Evolutionary conservation across 225 moss, liverwort and hornwort genomes (phyloP).

Genomic region (Sphagnum tenellum): DNA sequence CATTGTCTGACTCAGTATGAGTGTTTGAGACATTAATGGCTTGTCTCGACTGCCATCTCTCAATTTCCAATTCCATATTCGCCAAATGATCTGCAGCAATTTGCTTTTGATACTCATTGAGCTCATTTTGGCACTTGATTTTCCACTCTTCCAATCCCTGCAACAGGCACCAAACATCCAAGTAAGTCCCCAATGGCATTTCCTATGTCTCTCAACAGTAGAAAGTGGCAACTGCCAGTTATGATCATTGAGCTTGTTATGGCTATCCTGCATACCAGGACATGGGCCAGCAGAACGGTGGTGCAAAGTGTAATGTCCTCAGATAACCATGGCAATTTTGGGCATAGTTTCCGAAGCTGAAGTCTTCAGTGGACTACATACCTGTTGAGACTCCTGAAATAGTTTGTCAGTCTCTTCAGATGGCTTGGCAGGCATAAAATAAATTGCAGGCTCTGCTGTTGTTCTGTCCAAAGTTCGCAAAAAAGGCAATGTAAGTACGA

Average conservation of each 20-base stretch:
- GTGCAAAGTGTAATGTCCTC: too few species aligned
- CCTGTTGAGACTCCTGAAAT: slow-evolving; percentile 69
- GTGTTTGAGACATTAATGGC: slow-evolving; percentile 23
- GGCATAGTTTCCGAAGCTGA: too few species aligned
- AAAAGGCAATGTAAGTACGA: background rate
- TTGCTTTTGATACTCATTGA: slow-evolving; percentile 70
- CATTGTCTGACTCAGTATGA: slow-evolving; percentile 27
- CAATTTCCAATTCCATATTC: slow-evolving; percentile 81
- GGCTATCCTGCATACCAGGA: too few species aligned
- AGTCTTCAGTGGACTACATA: slow-evolving; percentile 11
- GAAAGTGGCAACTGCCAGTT: too few species aligned
- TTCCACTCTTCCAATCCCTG: slow-evolving; percentile 89
- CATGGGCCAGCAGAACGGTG: too few species aligned
- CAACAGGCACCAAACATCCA: slow-evolving; percentile 1
- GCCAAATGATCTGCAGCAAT: slow-evolving; percentile 64
- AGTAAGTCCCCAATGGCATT: background rate
- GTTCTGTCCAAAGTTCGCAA: slow-evolving; percentile 39
- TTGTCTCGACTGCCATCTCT: slow-evolving; percentile 77
- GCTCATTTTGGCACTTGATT: slow-evolving; percentile 53
- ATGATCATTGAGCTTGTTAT: too few species aligned
- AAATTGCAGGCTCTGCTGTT: slow-evolving; percentile 77
- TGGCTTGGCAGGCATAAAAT: slow-evolving; percentile 74
- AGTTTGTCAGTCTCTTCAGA: slow-evolving; percentile 79
- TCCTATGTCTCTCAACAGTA: too few species aligned
- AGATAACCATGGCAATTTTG: too few species aligned